Conservation (phyloP, 768 basidiomycete genomes). For the Boletus rufocinnamomeus region DNA sequence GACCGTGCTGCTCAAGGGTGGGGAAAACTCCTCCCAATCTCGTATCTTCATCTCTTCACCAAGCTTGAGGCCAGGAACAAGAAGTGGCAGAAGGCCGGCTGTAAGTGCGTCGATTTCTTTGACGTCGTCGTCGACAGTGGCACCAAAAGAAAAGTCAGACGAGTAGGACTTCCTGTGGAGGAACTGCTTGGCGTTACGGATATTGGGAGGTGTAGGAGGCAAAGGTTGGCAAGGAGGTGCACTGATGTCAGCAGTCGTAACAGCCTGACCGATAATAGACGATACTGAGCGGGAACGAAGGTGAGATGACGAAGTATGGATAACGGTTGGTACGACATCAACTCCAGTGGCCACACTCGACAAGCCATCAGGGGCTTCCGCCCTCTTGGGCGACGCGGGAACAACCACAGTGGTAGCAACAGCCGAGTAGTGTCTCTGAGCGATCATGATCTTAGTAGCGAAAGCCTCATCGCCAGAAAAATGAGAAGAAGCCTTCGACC, state of each 20-base stretch:
- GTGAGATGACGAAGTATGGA: slow-evolving; percentile 38
- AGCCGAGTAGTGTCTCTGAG: slow-evolving; percentile 71
- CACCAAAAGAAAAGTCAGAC: slow-evolving; percentile 62
- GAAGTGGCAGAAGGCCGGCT: slow-evolving; percentile 65
- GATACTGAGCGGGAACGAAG: slow-evolving; percentile 64
- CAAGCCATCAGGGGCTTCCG: slow-evolving; percentile 5
- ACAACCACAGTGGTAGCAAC: slow-evolving; percentile 66
- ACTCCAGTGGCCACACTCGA: slow-evolving; percentile 38
- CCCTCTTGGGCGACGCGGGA: slow-evolving; percentile 47
- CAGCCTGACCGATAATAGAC: slow-evolving; percentile 43
- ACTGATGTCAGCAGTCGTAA: slow-evolving; percentile 39
- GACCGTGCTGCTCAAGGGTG: slow-evolving; percentile 38
- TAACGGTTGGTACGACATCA: slow-evolving; percentile 27
- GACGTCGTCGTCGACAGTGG: slow-evolving; percentile 49
- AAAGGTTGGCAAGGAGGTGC: slow-evolving; percentile 66
- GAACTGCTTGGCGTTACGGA: slow-evolving; percentile 52
- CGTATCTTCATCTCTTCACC: slow-evolving; percentile 58
- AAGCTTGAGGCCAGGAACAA: slow-evolving; percentile 65
- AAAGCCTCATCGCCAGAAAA: slow-evolving; percentile 51
- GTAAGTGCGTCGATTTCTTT: slow-evolving; percentile 73
- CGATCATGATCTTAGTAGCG: slow-evolving; percentile 66
- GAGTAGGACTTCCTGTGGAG: slow-evolving; percentile 65
- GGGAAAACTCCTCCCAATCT: slow-evolving; percentile 43
- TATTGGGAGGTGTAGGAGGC: slow-evolving; percentile 73
- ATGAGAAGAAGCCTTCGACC: slow-evolving; percentile 54